Evolutionary conservation across 164 flowering plant genomes (phyloP), one percentile per base, ranked within the genome.

Genomic region (Cinnamomum micranthum): DNA sequence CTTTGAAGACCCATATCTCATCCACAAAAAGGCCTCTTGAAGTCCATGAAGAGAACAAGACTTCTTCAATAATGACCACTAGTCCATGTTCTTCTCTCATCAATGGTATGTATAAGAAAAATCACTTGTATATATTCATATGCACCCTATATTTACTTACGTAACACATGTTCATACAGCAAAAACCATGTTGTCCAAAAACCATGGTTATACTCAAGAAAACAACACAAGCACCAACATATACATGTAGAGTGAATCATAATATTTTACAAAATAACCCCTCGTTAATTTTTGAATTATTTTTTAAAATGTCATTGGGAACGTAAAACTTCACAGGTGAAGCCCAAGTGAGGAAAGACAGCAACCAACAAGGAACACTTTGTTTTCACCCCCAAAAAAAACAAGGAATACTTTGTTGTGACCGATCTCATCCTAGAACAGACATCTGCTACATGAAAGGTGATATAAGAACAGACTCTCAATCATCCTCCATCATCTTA

Each of bases 401-500:
- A 7, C 47, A 41, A 7, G 77, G 74, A 20, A 17, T 25, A 22
- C 22, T 76, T 0, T 76, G 78, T 27, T 76, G 78, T 27, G 73
- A 76, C 58, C 51, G 78, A 9, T 58, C 67, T 52, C 25, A 70
- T 72, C 50, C 20, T 22, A 60, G 78, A 58, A 62, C 73, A 0
- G 78, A 76, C 23, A 28, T 65, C 19, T 76, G 78, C 59, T 76
- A 70, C 58, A 70, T 76, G 74, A 70, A 50, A 50, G 78, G 78
- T 6, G 74, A 70, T 25, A 64, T 76, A 41, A 47, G 74, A 64
- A 76, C 78, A 2, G 52, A 13, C 11, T 76, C 73, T 1, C 58
- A 3, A 6, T 60, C 69, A 2, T 69, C 73, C 7, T 70, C 78
- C 6, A 76, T 70, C 25, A 22, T 70, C 68, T 35, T 76, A n/a